Evolutionary conservation across 495 filamentous ascomycete genomes (phyloP).

Genomic region (Penicillium paxilli): DNA sequence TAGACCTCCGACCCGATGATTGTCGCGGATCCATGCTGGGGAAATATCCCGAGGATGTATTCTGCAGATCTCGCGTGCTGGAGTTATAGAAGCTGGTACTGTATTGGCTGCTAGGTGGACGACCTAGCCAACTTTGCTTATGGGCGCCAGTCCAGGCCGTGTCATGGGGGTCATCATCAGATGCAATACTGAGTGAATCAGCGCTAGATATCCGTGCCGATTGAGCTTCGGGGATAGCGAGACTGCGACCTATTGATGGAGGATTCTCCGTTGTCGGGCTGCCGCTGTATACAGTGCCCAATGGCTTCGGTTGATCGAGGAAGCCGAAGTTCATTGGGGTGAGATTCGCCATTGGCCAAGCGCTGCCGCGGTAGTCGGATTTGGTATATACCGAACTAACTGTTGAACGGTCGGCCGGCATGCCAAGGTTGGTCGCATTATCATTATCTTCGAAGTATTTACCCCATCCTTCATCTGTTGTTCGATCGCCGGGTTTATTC

Average conservation of each 20-base stretch:
- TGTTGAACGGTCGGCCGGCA: constrained; percentile 27
- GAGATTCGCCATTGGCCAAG: constrained; percentile 39
- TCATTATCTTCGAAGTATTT: constrained; percentile 60
- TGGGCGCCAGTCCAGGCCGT: constrained; percentile 50
- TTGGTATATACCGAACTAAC: constrained; percentile 30
- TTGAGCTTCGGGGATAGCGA: constrained; percentile 55
- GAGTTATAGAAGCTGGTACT: constrained; percentile 50
- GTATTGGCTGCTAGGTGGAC: constrained; percentile 62
- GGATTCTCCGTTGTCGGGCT: constrained; percentile 66
- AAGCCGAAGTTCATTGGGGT: constrained; percentile 37
- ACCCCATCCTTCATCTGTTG: constrained; percentile 59
- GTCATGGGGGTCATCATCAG: constrained; percentile 53
- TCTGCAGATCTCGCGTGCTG: constrained; percentile 34
- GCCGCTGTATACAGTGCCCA: constrained; percentile 58
- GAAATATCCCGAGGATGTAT: constrained; percentile 15
- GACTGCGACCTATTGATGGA: constrained; percentile 37
- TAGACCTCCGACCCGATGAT: constrained; percentile 36
- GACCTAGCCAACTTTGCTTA: constrained; percentile 45
- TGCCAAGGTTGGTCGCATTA: constrained; percentile 40
- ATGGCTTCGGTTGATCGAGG: constrained; percentile 40
- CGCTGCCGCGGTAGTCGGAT: constrained; percentile 38
- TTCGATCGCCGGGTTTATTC: constrained; percentile 44
- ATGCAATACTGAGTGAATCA: constrained; percentile 53
- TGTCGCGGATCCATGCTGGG: constrained; percentile 16
- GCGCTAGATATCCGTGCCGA: constrained; percentile 64